These are phyloP conservation scores for Termitomyces sp. DNA, from an alignment of 768 basidiomycete genomes.

Conservation along the genomic window DNA sequence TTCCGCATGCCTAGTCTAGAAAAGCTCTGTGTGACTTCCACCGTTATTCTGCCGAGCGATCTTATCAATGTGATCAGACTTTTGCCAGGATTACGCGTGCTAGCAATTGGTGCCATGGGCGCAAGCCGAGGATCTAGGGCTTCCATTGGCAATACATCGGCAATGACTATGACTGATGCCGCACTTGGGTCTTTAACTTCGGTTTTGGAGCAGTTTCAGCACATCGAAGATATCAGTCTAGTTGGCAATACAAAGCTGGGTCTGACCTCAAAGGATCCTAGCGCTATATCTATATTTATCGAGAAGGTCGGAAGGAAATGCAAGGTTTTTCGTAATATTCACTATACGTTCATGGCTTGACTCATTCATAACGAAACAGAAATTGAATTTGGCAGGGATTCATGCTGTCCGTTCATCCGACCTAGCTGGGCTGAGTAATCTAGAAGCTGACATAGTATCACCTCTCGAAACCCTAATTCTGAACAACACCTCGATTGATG, in stretches of 20 bases:
- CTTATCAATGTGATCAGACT: conserved; percentile 32
- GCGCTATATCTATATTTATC: conserved; percentile 42
- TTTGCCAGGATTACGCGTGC: conserved; percentile 37
- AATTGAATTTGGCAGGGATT: conserved; percentile 54
- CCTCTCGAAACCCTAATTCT: conserved; percentile 44
- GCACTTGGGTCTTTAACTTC: conserved; percentile 38
- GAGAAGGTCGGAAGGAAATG: conserved; percentile 50
- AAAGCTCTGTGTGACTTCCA: conserved; percentile 64
- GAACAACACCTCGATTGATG: conserved; percentile 59
- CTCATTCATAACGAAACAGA: conserved; percentile 25
- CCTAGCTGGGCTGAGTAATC: conserved; percentile 42
- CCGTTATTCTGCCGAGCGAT: conserved; percentile 33
- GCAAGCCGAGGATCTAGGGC: conserved; percentile 36
- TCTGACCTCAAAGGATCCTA: conserved; percentile 22
- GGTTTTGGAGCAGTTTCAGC: conserved; percentile 25
- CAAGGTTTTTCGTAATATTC: conserved; percentile 34
- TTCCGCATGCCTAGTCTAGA: conserved; percentile 29
- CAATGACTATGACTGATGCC: conserved; percentile 53
- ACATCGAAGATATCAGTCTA: conserved; percentile 50
- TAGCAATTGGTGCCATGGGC: conserved; percentile 58
- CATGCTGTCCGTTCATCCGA: conserved; percentile 43
- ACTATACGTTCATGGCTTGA: background rate
- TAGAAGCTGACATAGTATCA: conserved; percentile 25
- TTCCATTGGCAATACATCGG: conserved; percentile 39
- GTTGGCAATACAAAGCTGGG: conserved; percentile 63